Percentiles rank a stretch among this genome's conserved stretches.
Conservation (phyloP, 129 eudicot species). For the Ambrosia trifida region DNA sequence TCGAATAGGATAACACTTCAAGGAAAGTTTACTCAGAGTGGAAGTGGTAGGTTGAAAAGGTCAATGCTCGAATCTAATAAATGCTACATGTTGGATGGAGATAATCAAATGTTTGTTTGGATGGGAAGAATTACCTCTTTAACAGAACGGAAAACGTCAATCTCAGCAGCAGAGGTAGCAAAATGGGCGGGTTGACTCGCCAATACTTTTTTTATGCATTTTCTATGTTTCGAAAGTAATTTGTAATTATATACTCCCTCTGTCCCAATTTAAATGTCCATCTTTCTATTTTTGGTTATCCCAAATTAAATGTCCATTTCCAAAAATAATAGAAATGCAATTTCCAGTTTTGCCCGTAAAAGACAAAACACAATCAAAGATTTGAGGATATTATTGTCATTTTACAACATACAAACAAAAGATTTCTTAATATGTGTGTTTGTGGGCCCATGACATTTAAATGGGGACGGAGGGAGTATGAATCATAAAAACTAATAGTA, state of each 20-base stretch:
- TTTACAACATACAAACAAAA: too few relatives aligned
- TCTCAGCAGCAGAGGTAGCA: conserved; percentile 46
- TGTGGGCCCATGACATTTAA: too few relatives aligned
- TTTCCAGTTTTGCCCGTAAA: too few relatives aligned
- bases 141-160: conserved; percentile 56
- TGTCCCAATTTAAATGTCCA: too few relatives aligned
- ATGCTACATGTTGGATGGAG: conserved; percentile 69
- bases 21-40: conserved; percentile 50
- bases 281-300: too few relatives aligned
- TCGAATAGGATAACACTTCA: conserved; percentile 47
- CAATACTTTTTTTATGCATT: not conserved
- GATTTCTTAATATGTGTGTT: too few relatives aligned
- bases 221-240: not conserved
- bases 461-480: too few relatives aligned
- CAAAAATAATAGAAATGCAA: too few relatives aligned
- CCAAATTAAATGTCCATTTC: too few relatives aligned
- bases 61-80: conserved; percentile 52
- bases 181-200: not conserved
- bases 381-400: too few relatives aligned
- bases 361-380: too few relatives aligned
- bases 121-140: conserved; percentile 67
- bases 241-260: not conserved
- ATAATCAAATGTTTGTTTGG: conserved; percentile 57
- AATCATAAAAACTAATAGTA: not conserved
- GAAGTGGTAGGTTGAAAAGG: conserved; percentile 42